Evolutionary conservation across 1,284 basidiomycete species (phyloP).

Genomic region (Marasmius oreades): DNA sequence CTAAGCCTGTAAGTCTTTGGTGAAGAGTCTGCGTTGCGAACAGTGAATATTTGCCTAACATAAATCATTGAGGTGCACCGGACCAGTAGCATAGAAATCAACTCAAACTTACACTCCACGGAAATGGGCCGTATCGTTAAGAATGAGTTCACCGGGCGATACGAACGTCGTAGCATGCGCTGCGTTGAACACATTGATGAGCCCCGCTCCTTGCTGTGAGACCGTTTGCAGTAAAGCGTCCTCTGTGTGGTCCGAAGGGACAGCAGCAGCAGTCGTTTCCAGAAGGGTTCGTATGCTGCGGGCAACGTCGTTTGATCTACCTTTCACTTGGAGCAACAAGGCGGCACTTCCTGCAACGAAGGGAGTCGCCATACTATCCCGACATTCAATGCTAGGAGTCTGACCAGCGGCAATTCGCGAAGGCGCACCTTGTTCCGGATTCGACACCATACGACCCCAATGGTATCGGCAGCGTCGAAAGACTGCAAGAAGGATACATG

Average conservation of each 20-base stretch:
- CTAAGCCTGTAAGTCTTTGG: slow-evolving; percentile 42
- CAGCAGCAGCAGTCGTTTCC: slow-evolving; percentile 52
- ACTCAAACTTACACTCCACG: slow-evolving; percentile 42
- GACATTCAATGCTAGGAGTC: background rate
- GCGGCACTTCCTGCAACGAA: slow-evolving; percentile 66
- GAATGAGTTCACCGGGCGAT: slow-evolving; percentile 54
- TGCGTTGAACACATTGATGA: slow-evolving; percentile 63
- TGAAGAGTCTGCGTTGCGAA: slow-evolving; percentile 41
- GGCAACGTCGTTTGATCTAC: slow-evolving; percentile 38
- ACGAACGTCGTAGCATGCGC: slow-evolving; percentile 53
- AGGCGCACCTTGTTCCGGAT: slow-evolving; percentile 30
- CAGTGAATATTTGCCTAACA: slow-evolving; percentile 43
- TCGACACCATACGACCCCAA: slow-evolving; percentile 18
- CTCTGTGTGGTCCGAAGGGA: slow-evolving; percentile 46
- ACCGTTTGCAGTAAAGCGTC: slow-evolving; percentile 55
- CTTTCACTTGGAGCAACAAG: slow-evolving; percentile 55
- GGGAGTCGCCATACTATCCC: slow-evolving; percentile 37
- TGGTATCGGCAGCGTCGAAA: slow-evolving; percentile 6
- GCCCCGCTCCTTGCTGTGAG: slow-evolving; percentile 63
- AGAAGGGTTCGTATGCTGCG: slow-evolving; percentile 46
- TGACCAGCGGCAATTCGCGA: background rate
- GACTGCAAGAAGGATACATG: slow-evolving; percentile 21
- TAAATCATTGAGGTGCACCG: slow-evolving; percentile 1
- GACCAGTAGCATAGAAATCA: slow-evolving; percentile 4
- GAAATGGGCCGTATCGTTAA: slow-evolving; percentile 71